Evolutionary conservation across 2,329 filamentous ascomycete species (phyloP).

Genomic region (Coniochaeta sp.): DNA sequence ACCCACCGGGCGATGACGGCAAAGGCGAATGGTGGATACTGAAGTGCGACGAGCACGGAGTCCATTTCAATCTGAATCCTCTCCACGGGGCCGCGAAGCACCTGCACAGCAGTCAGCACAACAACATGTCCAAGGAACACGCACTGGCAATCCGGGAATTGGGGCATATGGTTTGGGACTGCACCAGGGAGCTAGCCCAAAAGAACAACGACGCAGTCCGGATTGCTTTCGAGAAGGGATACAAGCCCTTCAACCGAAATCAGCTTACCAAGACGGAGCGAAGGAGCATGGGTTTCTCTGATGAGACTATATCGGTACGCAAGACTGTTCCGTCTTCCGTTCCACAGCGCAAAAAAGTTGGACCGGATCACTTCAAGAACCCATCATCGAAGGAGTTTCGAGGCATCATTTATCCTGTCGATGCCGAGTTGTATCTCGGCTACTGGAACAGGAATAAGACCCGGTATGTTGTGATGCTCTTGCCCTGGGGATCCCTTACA

Average conservation of each 20-base stretch:
- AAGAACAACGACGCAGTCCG: conserved; percentile 25
- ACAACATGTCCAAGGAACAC: conserved; percentile 19
- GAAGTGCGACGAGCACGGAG: conserved; percentile 28
- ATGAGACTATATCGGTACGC: not conserved
- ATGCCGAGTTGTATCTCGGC: conserved; percentile 25
- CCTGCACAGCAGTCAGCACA: conserved; percentile 22
- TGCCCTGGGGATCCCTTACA: conserved; percentile 25
- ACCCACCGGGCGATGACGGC: conserved; percentile 12
- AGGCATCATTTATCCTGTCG: conserved; percentile 18
- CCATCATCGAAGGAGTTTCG: not conserved
- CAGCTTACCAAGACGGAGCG: conserved; percentile 12
- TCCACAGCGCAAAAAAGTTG: not conserved
- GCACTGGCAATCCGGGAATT: conserved; percentile 21
- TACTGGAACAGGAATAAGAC: conserved; percentile 17
- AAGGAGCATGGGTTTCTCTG: not conserved
- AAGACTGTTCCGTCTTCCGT: not conserved
- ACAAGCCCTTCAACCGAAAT: conserved; percentile 20
- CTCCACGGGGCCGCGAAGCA: conserved; percentile 30
- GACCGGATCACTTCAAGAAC: not conserved
- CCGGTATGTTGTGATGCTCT: conserved; percentile 26
- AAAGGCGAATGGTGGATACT: conserved; percentile 26
- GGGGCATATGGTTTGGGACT: conserved; percentile 26
- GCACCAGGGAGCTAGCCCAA: conserved; percentile 18
- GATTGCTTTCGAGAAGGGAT: conserved; percentile 20
- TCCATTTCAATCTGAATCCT: conserved; percentile 27